Base-by-base conservation (phyloP, 805 yeast species). In the Ogataea pilisensis region DNA sequence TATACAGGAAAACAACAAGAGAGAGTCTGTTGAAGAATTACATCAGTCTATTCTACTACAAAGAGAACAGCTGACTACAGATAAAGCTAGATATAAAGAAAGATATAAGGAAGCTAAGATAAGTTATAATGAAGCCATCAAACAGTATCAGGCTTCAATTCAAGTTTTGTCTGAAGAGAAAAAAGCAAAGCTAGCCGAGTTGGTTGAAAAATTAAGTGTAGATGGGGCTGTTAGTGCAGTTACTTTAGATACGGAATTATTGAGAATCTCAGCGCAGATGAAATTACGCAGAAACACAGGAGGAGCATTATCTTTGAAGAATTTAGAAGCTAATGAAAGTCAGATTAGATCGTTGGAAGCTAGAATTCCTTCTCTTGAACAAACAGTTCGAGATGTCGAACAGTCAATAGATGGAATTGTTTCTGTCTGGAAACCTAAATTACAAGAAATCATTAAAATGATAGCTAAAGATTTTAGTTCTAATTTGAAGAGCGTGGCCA, bases 401-500 rank as follows among this genome's bases (percentile, higher is more conserved):
- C 50, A 44, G 1, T 56, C 57, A 11, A 67, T 78, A 8, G 59
- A 67, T 25, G 47, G 41, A 0, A 12, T 49, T 5, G 42, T 43
- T 2, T 14, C 34, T 7, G 55, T 46, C 2, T 84, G 96, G 85
- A 89, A 81, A 49, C 78, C 80, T 1, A 71, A 73, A 46, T 63
- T 91, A 20, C 69, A 74, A 4, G 51, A 50, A 2, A 66, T 85
- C 34, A 76, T 86, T 0, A 48, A 49, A 2, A 60, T 65, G 22
- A 82, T 90, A 4, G 82, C 95, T 1, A 46, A 51, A 2, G 78
- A 80, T 41, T 93, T 90, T 62, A 66, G 83, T 12, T 65, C 68
- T 18, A 73, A 85, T 37, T 87, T 93, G 59, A 66, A 70, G 5
- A 69, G 76, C 8, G 89, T 89, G 25, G 95, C 95, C 2, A 84